phyloP scores from a whole-genome alignment of 2,329 filamentous ascomycete genomes.

The Byssoonygena ceratinophila region DNA sequence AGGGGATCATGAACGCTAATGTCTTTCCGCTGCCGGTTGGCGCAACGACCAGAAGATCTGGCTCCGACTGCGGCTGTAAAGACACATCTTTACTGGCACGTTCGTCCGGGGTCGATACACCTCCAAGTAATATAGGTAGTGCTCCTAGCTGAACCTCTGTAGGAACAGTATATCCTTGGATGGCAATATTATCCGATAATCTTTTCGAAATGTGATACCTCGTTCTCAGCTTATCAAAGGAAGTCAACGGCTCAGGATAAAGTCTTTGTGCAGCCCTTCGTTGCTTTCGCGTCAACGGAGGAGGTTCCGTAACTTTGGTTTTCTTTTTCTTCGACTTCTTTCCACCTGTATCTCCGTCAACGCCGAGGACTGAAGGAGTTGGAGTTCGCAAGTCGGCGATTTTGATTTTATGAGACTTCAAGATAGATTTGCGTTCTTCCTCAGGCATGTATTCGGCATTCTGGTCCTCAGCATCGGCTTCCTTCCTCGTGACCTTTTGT shows the following conservation, averaged over 20 bases:
- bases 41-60: slow-evolving; percentile 78
- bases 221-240: slow-evolving; percentile 61
- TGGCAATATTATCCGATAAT: slow-evolving; percentile 64
- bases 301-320: slow-evolving; percentile 35
- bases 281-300: slow-evolving; percentile 36
- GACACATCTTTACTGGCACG: slow-evolving; percentile 17
- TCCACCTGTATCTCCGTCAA: slow-evolving; percentile 30
- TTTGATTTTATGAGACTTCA: slow-evolving; percentile 75
- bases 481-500: slow-evolving; percentile 7
- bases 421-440: slow-evolving; percentile 60
- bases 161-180: slow-evolving; percentile 76
- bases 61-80: slow-evolving; percentile 24
- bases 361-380: background rate
- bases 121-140: slow-evolving; percentile 62
- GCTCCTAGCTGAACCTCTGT: slow-evolving; percentile 89
- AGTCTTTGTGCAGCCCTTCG: slow-evolving; percentile 47
- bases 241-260: slow-evolving; percentile 67
- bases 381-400: slow-evolving; percentile 56
- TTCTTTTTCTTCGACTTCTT: slow-evolving; percentile 50
- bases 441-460: slow-evolving; percentile 42
- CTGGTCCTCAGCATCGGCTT: slow-evolving; percentile 13
- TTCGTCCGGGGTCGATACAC: slow-evolving; percentile 22
- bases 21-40: slow-evolving; percentile 97
- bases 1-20: slow-evolving; percentile 77
- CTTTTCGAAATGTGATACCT: slow-evolving; percentile 63